Evolutionary conservation across 202 grass and related monocot genomes (phyloP).

Genomic region (Musa balbisiana): DNA sequence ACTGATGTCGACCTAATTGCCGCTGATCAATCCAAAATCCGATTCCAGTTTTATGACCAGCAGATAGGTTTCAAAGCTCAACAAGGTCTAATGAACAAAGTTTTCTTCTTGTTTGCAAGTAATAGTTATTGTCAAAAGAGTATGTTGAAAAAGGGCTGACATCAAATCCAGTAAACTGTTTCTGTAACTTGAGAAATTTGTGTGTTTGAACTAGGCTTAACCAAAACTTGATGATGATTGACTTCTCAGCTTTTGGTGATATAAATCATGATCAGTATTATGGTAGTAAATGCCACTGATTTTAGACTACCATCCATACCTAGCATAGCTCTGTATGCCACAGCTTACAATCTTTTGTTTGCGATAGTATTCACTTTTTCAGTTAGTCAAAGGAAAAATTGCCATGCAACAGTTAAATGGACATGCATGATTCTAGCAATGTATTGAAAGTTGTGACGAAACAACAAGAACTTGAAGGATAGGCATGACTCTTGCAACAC

Average conservation of each 20-base stretch:
- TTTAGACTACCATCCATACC: not conserved
- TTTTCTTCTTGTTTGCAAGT: too few relatives aligned
- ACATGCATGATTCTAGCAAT: not conserved
- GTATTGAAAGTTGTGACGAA: not conserved
- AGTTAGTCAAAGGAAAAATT: not conserved
- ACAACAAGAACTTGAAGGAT: not conserved
- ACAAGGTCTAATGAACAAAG: too few relatives aligned
- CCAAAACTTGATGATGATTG: not conserved
- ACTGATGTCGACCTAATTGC: too few relatives aligned
- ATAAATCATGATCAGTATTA: not conserved
- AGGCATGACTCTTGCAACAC: not conserved
- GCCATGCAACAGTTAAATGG: not conserved
- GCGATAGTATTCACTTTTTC: not conserved
- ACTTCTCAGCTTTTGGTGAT: not conserved
- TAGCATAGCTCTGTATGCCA: not conserved
- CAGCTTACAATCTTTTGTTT: not conserved
- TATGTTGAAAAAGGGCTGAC: not conserved
- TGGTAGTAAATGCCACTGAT: not conserved
- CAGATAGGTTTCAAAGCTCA: too few relatives aligned
- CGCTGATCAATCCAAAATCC: too few relatives aligned
- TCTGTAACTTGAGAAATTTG: not conserved
- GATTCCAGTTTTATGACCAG: too few relatives aligned
- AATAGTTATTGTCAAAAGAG: too few relatives aligned
- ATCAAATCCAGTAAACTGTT: not conserved
- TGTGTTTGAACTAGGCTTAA: not conserved